A percentile compares a stretch with the other conserved stretches of the same genome.
phyloP scores from a whole-genome alignment of 495 filamentous ascomycete species.

The Oidiodendron maius region DNA sequence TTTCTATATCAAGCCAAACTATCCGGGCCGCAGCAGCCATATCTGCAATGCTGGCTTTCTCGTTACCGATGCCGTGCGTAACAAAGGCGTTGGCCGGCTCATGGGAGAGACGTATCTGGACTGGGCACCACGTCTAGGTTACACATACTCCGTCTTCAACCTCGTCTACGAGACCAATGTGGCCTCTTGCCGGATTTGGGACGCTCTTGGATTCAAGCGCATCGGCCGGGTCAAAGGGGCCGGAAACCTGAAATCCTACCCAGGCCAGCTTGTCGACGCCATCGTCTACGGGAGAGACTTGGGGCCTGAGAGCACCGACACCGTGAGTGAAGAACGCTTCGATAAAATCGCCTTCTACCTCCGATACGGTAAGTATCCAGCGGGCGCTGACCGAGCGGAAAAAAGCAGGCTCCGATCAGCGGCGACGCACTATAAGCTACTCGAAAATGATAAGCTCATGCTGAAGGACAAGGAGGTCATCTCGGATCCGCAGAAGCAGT shows the following conservation, averaged over 20 bases:
- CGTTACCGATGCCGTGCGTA: constrained; percentile 83
- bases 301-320: constrained; percentile 71
- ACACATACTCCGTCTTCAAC: constrained; percentile 96
- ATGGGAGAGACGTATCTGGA: constrained; percentile 95
- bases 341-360: constrained; percentile 98
- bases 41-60: constrained; percentile 95
- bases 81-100: constrained; percentile 81
- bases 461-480: constrained; percentile 98
- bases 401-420: constrained; percentile 90
- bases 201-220: constrained; percentile 94
- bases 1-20: constrained; percentile 97
- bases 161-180: constrained; percentile 97
- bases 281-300: constrained; percentile 95
- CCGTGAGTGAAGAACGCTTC: constrained; percentile 92
- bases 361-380: constrained; percentile 88
- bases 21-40: constrained; percentile 92
- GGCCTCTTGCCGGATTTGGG: constrained; percentile 93
- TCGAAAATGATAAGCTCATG: constrained; percentile 78
- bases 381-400: constrained; percentile 88
- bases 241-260: constrained; percentile 76
- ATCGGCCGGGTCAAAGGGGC: constrained; percentile 88
- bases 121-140: constrained; percentile 91
- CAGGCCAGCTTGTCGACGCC: constrained; percentile 79
- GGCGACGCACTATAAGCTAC: constrained; percentile 90
- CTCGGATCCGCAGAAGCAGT: constrained; percentile 83